phyloP scores from a whole-genome alignment of 768 basidiomycete species.

The Clitopilus passeckerianus region DNA sequence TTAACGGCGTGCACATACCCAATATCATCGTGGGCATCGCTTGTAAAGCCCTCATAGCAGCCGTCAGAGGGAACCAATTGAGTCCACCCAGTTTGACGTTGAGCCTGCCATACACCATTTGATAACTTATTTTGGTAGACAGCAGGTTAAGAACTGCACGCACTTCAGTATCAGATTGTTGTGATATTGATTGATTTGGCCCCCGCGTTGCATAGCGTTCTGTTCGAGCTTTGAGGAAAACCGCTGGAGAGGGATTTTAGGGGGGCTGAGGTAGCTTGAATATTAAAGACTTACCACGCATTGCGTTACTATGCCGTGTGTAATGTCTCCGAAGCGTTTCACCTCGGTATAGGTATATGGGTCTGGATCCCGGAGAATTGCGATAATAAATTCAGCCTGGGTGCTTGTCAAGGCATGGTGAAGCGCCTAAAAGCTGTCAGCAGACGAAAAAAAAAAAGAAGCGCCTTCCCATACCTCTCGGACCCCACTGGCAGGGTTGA shows the following conservation, averaged over 20 bases:
- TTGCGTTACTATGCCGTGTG: conserved; percentile 55
- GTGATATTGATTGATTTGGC: conserved; percentile 42
- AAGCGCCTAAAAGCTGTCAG: not conserved
- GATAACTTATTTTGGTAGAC: not conserved
- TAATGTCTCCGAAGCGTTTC: conserved; percentile 34
- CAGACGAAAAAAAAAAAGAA: not conserved
- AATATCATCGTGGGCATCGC: conserved; percentile 54
- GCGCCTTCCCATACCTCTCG: no score
- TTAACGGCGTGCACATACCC: conserved; percentile 22
- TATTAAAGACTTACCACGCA: conserved; percentile 43
- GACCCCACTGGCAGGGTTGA: no score
- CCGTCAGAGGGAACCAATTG: conserved; percentile 43
- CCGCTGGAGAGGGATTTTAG: conserved; percentile 11
- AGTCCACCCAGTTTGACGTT: conserved; percentile 66
- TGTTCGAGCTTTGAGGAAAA: conserved; percentile 20
- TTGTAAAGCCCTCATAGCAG: conserved; percentile 29
- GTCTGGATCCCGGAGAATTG: conserved; percentile 23
- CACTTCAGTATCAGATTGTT: conserved; percentile 64
- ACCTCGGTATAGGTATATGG: conserved; percentile 20
- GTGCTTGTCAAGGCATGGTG: not conserved
- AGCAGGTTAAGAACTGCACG: conserved; percentile 6
- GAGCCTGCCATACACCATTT: conserved; percentile 32
- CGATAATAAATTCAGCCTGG: not conserved
- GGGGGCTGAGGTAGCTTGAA: not conserved
- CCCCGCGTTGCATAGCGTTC: conserved; percentile 5